Evolutionary conservation across 306 rosid species (phyloP).

Genomic region (Vigna hirtella): DNA sequence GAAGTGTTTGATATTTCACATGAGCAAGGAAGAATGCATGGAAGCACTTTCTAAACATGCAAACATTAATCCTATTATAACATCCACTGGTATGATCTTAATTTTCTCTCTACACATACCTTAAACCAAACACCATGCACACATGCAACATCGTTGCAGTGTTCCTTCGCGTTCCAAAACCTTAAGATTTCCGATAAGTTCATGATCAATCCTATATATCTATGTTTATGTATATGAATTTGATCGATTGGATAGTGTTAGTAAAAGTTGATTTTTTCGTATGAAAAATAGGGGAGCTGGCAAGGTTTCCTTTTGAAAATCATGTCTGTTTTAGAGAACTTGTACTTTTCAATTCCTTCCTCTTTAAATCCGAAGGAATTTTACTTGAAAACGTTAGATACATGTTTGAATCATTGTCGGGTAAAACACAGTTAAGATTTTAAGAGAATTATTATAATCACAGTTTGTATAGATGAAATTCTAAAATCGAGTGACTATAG

Average conservation of each 20-base stretch:
- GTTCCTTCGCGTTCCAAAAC: neutral
- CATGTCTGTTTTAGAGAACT: neutral
- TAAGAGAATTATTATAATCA: neutral
- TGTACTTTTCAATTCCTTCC: neutral
- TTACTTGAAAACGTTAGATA: neutral
- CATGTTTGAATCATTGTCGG: no score
- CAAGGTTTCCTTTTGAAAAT: neutral
- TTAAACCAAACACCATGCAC: neutral
- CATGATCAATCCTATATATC: neutral
- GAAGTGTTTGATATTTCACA: constrained; percentile 83
- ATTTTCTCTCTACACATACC: neutral
- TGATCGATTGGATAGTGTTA: neutral
- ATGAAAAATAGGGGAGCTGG: neutral
- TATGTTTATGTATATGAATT: neutral
- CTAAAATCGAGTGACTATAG: neutral
- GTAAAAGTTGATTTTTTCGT: constrained; percentile 9
- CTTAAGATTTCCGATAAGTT: neutral
- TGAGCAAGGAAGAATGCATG: constrained; percentile 93
- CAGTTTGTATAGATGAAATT: neutral
- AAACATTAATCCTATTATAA: constrained; percentile 76
- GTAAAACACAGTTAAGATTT: neutral
- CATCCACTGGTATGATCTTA: constrained; percentile 76
- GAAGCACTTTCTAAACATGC: constrained; percentile 95
- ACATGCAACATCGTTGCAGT: neutral
- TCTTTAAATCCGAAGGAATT: neutral